Conservation (phyloP, 257 asterid genomes). For the Solanum ossicruentum region DNA sequence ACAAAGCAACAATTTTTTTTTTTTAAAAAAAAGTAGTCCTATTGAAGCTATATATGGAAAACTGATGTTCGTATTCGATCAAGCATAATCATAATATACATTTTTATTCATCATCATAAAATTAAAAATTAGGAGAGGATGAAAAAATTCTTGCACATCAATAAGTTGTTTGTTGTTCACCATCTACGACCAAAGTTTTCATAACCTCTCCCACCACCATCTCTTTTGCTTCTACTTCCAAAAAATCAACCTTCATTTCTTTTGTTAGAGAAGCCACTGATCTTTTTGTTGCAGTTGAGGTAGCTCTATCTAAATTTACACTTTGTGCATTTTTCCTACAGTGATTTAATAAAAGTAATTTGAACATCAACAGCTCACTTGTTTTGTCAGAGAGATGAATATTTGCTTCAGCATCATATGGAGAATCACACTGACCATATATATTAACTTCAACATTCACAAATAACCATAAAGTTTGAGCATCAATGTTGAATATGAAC, state of each 20-base stretch:
- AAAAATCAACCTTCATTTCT: slow-evolving; percentile 18
- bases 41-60: neutral
- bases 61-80: neutral
- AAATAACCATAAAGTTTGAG: neutral
- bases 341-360: neutral
- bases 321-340: too few relatives aligned
- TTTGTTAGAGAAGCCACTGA: too few relatives aligned
- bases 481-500: neutral
- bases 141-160: neutral
- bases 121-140: neutral
- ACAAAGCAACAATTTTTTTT: neutral
- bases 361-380: slow-evolving; percentile 28
- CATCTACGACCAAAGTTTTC: slow-evolving; percentile 31
- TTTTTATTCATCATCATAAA: neutral
- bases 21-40: neutral
- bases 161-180: slow-evolving; percentile 17
- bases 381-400: slow-evolving; percentile 98
- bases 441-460: slow-evolving; percentile 1
- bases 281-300: too few relatives aligned
- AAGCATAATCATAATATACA: neutral
- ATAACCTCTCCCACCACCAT: slow-evolving; percentile 25
- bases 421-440: slow-evolving; percentile 73
- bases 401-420: slow-evolving; percentile 82
- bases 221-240: slow-evolving; percentile 20
- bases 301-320: too few relatives aligned